Percentiles rank a stretch among this genome's conserved stretches.
Evolutionary conservation across 345 rosid species (phyloP).

Genomic region (Ceriops zippeliana): DNA sequence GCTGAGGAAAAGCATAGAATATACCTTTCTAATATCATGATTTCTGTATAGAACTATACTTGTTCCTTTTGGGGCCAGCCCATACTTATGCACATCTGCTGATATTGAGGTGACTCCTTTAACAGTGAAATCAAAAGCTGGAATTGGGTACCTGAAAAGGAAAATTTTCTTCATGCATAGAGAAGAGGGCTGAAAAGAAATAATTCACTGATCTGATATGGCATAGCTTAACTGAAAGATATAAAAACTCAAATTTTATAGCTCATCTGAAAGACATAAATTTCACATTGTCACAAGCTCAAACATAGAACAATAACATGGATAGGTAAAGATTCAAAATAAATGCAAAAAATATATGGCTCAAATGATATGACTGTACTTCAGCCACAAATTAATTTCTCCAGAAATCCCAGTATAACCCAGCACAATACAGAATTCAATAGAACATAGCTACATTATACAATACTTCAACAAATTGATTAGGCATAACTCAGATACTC

Average conservation of each 20-base stretch:
- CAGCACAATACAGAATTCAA: background rate
- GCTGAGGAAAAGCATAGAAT: background rate
- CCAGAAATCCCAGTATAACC: background rate
- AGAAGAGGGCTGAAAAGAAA: background rate
- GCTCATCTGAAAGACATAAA: background rate
- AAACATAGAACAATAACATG: background rate
- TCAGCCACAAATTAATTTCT: background rate
- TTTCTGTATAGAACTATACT: constrained; percentile 87
- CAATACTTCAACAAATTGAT: background rate
- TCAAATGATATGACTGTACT: background rate
- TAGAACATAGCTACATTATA: background rate
- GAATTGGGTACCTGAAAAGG: constrained; percentile 64
- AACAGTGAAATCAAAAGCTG: constrained; percentile 83
- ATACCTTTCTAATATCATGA: constrained; percentile 94
- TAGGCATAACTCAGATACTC: background rate
- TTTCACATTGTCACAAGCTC: background rate
- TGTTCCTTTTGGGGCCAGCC: constrained; percentile 95
- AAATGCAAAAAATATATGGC: background rate
- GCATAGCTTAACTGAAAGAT: no score
- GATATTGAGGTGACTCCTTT: constrained; percentile 89
- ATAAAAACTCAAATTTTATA: background rate
- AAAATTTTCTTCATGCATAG: background rate
- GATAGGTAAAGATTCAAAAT: background rate
- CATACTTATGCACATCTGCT: constrained; percentile 91
- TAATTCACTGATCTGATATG: background rate